phyloP scores from a whole-genome alignment of 2,329 filamentous ascomycete genomes.

The Plenodomus tracheiphilus region DNA sequence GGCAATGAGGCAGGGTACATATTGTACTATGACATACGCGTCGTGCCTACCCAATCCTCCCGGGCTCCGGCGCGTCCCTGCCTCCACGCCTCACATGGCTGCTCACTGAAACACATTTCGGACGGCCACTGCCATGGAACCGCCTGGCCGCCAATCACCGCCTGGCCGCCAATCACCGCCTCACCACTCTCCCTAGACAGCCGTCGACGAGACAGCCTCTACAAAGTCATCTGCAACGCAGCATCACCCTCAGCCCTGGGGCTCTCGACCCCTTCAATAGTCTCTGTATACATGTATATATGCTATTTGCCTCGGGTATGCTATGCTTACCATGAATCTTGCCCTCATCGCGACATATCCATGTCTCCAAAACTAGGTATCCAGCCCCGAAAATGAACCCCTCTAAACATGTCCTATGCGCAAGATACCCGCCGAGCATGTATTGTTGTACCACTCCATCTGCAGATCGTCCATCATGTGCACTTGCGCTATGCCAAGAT shows the following conservation, averaged over 20 bases:
- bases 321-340: slow-evolving; percentile 9
- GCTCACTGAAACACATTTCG: slow-evolving; percentile 8
- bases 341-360: slow-evolving; percentile 2
- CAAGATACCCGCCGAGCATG: slow-evolving; percentile 50
- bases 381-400: neutral
- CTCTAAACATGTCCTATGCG: slow-evolving; percentile 33
- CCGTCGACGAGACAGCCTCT: too few species aligned
- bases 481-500: slow-evolving; percentile 43
- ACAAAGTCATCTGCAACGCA: neutral
- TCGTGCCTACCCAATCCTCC: slow-evolving; percentile 3
- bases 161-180: too few species aligned
- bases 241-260: slow-evolving; percentile 5
- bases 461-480: slow-evolving; percentile 55
- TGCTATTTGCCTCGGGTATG: too few species aligned
- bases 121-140: slow-evolving; percentile 2
- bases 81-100: slow-evolving; percentile 9
- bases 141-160: slow-evolving; percentile 7
- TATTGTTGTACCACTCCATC: slow-evolving; percentile 55
- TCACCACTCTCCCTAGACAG: too few species aligned
- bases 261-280: neutral
- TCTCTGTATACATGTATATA: neutral
- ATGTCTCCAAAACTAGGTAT: neutral
- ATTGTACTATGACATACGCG: too few species aligned
- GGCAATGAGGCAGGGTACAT: too few species aligned
- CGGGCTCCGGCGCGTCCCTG: neutral